Evolutionary conservation across 176 grass and related monocot species (phyloP).

Genomic region (Cenchrus fungigraminus): DNA sequence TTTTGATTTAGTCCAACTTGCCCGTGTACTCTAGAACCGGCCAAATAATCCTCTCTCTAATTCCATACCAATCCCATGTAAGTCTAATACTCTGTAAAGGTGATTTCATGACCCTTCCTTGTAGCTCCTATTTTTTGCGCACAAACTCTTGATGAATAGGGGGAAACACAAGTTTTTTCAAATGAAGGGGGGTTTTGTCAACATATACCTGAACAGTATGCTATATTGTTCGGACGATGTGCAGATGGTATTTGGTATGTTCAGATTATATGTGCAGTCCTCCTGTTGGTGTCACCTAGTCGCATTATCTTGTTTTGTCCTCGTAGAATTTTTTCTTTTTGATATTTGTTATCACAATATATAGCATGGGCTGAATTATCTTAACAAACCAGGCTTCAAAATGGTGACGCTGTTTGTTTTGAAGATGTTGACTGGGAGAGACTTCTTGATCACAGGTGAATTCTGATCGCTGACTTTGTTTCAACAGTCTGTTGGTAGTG

Average conservation of each 20-base stretch:
- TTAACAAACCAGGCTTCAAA: slow-evolving; percentile 58
- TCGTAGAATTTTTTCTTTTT: slow-evolving; percentile 15
- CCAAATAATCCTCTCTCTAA: not conserved
- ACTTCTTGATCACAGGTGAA: slow-evolving; percentile 77
- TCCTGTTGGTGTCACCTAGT: not conserved
- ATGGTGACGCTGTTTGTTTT: slow-evolving; percentile 60
- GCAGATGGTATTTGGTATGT: not conserved
- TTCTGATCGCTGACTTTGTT: slow-evolving; percentile 23
- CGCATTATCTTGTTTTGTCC: not conserved
- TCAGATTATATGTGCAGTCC: not conserved
- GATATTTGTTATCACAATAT: not conserved
- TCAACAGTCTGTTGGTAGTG: slow-evolving; percentile 13
- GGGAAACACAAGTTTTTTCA: slow-evolving; percentile 4
- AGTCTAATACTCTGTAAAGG: no score
- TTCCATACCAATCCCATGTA: not conserved
- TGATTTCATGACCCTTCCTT: no score
- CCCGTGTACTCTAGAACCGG: not conserved
- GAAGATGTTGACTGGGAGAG: slow-evolving; percentile 94
- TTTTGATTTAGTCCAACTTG: slow-evolving; percentile 6
- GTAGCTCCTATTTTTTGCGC: not conserved
- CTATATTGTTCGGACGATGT: slow-evolving; percentile 1
- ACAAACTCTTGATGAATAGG: not conserved
- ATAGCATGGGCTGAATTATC: slow-evolving; percentile 31
- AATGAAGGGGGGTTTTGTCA: not conserved
- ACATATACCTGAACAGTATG: not conserved